Conservation (phyloP, 306 rosid species). For the Coriaria nepalensis region DNA sequence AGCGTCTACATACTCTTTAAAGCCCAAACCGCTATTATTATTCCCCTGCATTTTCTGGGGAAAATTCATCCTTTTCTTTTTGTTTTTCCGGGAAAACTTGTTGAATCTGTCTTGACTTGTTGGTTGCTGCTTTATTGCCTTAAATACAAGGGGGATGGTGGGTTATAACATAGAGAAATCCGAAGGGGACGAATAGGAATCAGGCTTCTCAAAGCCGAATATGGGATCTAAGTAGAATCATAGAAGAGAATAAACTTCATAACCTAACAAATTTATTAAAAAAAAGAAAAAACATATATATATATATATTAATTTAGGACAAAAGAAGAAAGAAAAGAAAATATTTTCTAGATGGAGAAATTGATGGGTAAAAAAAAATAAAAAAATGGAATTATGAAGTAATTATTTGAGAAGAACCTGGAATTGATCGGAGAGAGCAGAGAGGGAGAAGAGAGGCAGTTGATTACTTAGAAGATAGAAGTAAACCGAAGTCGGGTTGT, state of each 20-base stretch:
- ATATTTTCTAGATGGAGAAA: neutral
- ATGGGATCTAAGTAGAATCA: constrained; percentile 65
- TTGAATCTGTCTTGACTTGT: no score
- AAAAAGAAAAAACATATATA: no score
- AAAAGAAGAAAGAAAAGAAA: neutral
- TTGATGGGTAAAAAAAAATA: no score
- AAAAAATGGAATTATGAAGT: neutral
- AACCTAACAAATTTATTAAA: no score
- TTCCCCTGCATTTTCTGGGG: constrained; percentile 33
- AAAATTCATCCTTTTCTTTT: constrained; percentile 12
- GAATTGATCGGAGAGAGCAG: neutral
- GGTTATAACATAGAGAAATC: constrained; percentile 23
- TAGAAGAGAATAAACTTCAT: constrained; percentile 41
- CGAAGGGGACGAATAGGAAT: constrained; percentile 21
- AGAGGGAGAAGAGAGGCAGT: no score
- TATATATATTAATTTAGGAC: neutral
- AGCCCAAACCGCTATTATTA: constrained; percentile 24
- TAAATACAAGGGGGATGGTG: constrained; percentile 2
- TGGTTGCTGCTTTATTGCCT: neutral
- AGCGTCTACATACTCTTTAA: constrained; percentile 41
- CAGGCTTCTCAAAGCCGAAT: constrained; percentile 21
- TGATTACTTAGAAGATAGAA: constrained; percentile 10
- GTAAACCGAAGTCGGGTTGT: constrained; percentile 66
- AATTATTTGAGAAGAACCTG: no score
- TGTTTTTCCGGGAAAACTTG: neutral